phyloP scores from a whole-genome alignment of 2,329 filamentous ascomycete genomes.

The Lachnellula occidentalis region DNA sequence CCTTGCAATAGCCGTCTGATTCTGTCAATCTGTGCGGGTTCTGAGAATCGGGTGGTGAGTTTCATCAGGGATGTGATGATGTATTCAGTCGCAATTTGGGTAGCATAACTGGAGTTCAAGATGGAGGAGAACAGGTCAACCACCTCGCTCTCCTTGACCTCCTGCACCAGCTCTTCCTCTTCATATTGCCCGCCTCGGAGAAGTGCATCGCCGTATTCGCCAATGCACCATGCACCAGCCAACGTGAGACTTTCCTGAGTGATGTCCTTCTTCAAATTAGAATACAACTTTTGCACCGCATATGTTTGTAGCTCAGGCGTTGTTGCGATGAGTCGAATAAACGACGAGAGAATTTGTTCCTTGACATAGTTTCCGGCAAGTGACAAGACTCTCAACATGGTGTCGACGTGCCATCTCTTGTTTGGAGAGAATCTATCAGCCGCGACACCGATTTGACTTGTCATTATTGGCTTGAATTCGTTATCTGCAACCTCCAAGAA shows the following conservation, averaged over 20 bases:
- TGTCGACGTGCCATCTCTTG: conserved; percentile 98
- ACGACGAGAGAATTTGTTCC: conserved; percentile 94
- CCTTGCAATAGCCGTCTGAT: conserved; percentile 71
- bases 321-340: conserved; percentile 90
- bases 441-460: conserved; percentile 93
- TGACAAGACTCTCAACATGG: conserved; percentile 89
- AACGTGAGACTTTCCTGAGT: conserved; percentile 94
- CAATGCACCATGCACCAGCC: conserved; percentile 94
- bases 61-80: conserved; percentile 95
- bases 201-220: conserved; percentile 91
- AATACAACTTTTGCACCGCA: conserved; percentile 90
- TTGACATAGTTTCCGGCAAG: conserved; percentile 96
- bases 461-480: conserved; percentile 98
- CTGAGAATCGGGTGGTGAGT: conserved; percentile 79
- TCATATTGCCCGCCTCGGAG: conserved; percentile 86
- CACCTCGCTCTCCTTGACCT: conserved; percentile 81
- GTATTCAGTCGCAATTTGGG: conserved; percentile 87
- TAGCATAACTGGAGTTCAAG: conserved; percentile 89
- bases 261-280: conserved; percentile 88
- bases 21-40: conserved; percentile 79
- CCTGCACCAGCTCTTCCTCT: conserved; percentile 78
- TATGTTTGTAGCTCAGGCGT: conserved; percentile 94
- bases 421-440: conserved; percentile 94
- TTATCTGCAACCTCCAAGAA: conserved; percentile 97
- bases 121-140: conserved; percentile 90